Conservation (phyloP, 2,329 filamentous ascomycete genomes). For the Claviceps digitariae region DNA sequence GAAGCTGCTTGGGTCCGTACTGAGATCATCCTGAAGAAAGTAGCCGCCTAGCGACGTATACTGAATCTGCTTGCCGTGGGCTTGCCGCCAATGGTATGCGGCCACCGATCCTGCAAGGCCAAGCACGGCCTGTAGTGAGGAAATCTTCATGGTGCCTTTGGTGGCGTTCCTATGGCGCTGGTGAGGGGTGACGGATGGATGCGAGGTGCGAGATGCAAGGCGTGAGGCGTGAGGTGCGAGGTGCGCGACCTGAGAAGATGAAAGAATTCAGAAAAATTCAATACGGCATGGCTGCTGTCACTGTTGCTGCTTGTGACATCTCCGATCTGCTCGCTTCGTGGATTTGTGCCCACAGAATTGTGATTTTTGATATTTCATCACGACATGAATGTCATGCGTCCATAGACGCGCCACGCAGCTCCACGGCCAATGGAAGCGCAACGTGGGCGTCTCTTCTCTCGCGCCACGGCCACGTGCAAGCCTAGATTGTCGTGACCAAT, state of each 20-base stretch:
- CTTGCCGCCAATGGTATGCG: constrained; percentile 17
- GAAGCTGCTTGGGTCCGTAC: constrained; percentile 42
- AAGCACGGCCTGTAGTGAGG: constrained; percentile 15
- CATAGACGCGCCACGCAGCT: background rate
- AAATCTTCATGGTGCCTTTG: constrained; percentile 18
- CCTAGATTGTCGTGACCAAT: no score
- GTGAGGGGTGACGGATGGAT: background rate
- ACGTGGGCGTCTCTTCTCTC: background rate
- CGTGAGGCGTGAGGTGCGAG: background rate
- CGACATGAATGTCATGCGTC: background rate
- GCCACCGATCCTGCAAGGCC: constrained; percentile 15
- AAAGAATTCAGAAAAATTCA: background rate
- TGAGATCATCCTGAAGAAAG: constrained; percentile 49
- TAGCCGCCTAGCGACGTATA: constrained; percentile 48
- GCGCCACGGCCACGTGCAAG: constrained; percentile 3
- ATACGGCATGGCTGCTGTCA: background rate
- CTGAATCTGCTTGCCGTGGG: constrained; percentile 31
- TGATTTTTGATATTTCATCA: no score
- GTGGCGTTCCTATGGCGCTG: background rate
- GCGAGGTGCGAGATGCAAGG: background rate
- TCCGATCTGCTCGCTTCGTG: background rate
- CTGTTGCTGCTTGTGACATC: background rate
- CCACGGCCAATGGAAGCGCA: background rate
- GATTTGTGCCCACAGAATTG: background rate
- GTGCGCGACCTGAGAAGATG: background rate